Conservation (phyloP, 441 rosid genomes). For the Gossypium lobatum region DNA sequence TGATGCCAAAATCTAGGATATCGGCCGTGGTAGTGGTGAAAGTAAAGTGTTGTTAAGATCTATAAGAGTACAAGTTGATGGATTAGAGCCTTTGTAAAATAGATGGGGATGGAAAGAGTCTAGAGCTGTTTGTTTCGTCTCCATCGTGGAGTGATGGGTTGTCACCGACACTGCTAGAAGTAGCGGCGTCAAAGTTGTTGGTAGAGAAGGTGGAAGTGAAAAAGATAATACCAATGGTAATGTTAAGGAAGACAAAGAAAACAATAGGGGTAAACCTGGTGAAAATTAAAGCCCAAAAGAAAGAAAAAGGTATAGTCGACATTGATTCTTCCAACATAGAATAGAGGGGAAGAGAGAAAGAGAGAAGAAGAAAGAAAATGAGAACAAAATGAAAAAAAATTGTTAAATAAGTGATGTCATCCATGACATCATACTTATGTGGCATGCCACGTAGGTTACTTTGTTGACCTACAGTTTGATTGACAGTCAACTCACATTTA, state of each 20-base stretch:
- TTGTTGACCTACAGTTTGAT: no score
- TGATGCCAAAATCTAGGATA: slow-evolving; percentile 14
- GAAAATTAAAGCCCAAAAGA: slow-evolving; percentile 53
- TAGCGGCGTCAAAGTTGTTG: slow-evolving; percentile 2
- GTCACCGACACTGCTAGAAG: neutral
- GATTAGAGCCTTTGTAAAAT: no score
- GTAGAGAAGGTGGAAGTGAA: slow-evolving; percentile 45
- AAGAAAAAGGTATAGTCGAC: slow-evolving; percentile 30
- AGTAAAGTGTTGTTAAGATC: no score
- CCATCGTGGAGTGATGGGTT: neutral
- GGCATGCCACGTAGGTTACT: no score
- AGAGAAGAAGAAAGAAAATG: no score
- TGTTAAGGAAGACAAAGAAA: slow-evolving; percentile 66
- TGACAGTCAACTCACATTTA: no score
- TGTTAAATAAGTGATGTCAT: no score
- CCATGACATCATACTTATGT: no score
- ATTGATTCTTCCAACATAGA: slow-evolving; percentile 49
- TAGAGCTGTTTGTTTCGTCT: neutral
- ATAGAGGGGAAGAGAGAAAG: no score
- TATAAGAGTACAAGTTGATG: no score
- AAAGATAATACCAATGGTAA: slow-evolving; percentile 65
- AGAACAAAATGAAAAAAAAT: no score
- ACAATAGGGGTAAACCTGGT: slow-evolving; percentile 83
- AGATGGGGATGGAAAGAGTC: slow-evolving; percentile 55
- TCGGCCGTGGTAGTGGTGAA: neutral